Conservation (phyloP, 352 stramenopile species). For the Globisporangium abappressorium region DNA sequence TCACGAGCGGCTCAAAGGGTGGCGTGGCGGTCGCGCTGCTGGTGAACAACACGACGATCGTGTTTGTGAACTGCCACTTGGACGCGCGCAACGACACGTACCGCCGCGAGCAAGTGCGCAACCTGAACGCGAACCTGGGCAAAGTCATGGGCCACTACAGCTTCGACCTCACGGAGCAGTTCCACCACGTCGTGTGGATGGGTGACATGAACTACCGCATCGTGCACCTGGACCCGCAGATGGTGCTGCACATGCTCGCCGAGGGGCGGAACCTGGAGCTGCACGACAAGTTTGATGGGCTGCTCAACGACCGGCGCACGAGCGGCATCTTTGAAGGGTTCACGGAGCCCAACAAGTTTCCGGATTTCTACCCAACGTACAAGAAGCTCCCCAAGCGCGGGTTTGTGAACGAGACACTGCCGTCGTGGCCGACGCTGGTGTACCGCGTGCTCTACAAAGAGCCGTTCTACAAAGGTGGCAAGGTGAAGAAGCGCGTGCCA, state of each 20-base stretch:
- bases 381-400: constrained; percentile 83
- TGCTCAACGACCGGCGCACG: constrained; percentile 75
- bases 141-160: constrained; percentile 75
- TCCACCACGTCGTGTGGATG: constrained; percentile 90
- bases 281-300: constrained; percentile 82
- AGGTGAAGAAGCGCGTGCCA: constrained; percentile 87
- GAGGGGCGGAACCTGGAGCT: constrained; percentile 71
- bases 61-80: constrained; percentile 86
- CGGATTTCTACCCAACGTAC: constrained; percentile 89
- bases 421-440: constrained; percentile 69
- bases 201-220: constrained; percentile 89
- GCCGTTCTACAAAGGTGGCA: constrained; percentile 87
- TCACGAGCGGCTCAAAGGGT: constrained; percentile 79
- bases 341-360: constrained; percentile 78
- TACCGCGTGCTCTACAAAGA: constrained; percentile 87
- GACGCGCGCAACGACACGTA: constrained; percentile 78
- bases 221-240: constrained; percentile 65
- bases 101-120: constrained; percentile 80
- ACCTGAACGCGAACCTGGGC: constrained; percentile 72
- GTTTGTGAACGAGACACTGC: constrained; percentile 52
- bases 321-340: constrained; percentile 81
- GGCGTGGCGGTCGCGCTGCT: constrained; percentile 72
- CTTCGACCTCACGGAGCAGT: constrained; percentile 85
- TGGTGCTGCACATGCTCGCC: constrained; percentile 79
- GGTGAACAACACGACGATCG: constrained; percentile 75